Evolutionary conservation across 1,284 basidiomycete species (phyloP).

Genomic region (Psilocybe mexicana): DNA sequence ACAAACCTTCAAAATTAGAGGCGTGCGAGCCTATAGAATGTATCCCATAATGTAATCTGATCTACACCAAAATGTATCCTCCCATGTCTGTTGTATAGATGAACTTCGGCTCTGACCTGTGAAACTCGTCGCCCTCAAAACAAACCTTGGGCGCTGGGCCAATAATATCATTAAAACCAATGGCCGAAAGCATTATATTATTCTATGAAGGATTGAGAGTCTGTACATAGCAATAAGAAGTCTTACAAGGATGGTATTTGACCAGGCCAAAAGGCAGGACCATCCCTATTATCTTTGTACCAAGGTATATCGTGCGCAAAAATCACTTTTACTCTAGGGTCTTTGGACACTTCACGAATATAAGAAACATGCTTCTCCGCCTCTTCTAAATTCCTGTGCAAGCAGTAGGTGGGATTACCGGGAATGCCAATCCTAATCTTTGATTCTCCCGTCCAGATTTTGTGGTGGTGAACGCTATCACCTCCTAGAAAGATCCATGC

Average conservation of each 20-base stretch:
- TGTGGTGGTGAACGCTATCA: slow-evolving; percentile 56
- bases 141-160: no score
- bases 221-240: background rate
- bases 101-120: no score
- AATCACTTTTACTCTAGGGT: slow-evolving; percentile 10
- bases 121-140: no score
- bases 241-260: slow-evolving; percentile 9
- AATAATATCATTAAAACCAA: no score
- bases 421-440: slow-evolving; percentile 36
- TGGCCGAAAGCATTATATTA: no score
- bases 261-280: slow-evolving; percentile 18
- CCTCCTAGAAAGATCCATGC: slow-evolving; percentile 56
- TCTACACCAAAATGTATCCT: background rate
- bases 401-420: slow-evolving; percentile 34
- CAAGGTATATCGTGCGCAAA: slow-evolving; percentile 16
- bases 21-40: background rate
- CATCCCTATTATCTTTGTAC: slow-evolving; percentile 13
- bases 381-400: slow-evolving; percentile 15
- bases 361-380: slow-evolving; percentile 12
- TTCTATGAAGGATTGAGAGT: no score
- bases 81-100: background rate
- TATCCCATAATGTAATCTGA: background rate
- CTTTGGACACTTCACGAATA: slow-evolving; percentile 7
- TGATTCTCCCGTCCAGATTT: slow-evolving; percentile 47
- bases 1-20: background rate